Percentiles rank a stretch among this genome's conserved stretches.
phyloP scores from a whole-genome alignment of 1,284 basidiomycete species.

The Ganoderma sinense region DNA sequence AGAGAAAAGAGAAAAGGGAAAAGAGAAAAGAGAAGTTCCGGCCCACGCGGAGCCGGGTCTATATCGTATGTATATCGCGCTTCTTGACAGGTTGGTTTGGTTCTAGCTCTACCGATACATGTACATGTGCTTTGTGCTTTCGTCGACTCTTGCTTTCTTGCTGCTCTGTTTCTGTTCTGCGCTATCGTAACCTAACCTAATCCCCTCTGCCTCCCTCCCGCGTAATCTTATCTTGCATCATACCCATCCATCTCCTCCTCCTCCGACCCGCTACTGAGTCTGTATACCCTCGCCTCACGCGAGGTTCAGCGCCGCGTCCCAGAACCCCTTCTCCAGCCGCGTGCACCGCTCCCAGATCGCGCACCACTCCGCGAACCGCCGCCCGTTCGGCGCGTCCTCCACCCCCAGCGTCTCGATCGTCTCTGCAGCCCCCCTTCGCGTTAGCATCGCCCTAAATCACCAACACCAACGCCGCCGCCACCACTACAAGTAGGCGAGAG shows the following conservation, averaged over 20 bases:
- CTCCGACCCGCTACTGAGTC: no score
- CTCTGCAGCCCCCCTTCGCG: slow-evolving; percentile 49
- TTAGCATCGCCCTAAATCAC: neutral
- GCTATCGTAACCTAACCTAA: neutral
- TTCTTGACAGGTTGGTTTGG: neutral
- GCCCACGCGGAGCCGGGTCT: neutral
- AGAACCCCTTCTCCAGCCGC: slow-evolving; percentile 85
- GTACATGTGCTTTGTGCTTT: neutral
- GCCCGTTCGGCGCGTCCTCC: slow-evolving; percentile 69
- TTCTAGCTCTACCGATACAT: slow-evolving; percentile 4
- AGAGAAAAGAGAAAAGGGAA: no score
- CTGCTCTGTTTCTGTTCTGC: neutral
- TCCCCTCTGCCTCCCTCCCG: slow-evolving; percentile 4
- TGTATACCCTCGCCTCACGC: neutral
- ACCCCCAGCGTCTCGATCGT: slow-evolving; percentile 68
- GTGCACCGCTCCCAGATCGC: slow-evolving; percentile 84
- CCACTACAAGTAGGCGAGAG: no score
- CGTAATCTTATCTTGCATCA: slow-evolving; percentile 8
- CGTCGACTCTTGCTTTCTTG: neutral
- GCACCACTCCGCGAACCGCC: slow-evolving; percentile 72
- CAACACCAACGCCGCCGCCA: no score
- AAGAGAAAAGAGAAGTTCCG: no score
- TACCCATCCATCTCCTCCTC: neutral
- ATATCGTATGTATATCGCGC: neutral
- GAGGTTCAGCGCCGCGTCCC: slow-evolving; percentile 81